Evolutionary conservation across 202 grass and related monocot genomes (phyloP).

Genomic region (Digitaria exilis): DNA sequence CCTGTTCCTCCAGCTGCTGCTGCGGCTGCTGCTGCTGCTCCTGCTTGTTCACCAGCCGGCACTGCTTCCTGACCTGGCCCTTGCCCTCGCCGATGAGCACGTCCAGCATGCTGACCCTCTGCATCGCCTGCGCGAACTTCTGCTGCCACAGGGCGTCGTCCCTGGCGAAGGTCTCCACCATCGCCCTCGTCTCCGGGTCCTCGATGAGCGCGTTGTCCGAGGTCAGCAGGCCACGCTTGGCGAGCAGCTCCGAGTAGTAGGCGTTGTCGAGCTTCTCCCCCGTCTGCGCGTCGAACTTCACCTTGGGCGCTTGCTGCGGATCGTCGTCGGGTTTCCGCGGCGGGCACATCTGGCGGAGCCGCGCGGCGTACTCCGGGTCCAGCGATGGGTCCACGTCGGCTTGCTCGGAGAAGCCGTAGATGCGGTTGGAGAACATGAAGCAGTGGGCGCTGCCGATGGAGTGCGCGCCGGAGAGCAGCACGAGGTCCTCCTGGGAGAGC

Average conservation of each 20-base stretch:
- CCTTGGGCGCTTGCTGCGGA: conserved; percentile 41
- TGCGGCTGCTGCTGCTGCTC: not conserved
- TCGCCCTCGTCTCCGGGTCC: conserved; percentile 31
- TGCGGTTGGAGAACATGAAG: conserved; percentile 62
- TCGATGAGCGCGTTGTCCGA: conserved; percentile 59
- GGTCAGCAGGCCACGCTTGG: conserved; percentile 45
- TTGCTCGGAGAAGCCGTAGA: conserved; percentile 40
- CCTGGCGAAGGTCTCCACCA: conserved; percentile 42
- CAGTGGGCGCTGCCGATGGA: conserved; percentile 89
- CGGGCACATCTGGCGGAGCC: conserved; percentile 39
- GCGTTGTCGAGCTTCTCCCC: conserved; percentile 44
- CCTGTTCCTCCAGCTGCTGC: not conserved
- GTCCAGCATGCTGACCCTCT: conserved; percentile 57
- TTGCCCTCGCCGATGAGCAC: conserved; percentile 47
- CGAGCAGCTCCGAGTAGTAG: conserved; percentile 61
- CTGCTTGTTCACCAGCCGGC: conserved; percentile 50
- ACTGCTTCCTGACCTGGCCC: conserved; percentile 56
- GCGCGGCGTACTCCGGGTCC: conserved; percentile 14
- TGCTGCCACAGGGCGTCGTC: conserved; percentile 50
- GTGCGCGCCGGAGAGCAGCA: conserved; percentile 72
- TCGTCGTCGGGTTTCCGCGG: conserved; percentile 15
- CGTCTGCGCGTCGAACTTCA: conserved; percentile 48
- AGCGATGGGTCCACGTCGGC: conserved; percentile 37
- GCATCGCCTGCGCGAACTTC: conserved; percentile 60
- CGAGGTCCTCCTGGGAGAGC: conserved; percentile 62